Conservation (phyloP, 768 basidiomycete genomes). For the Suillus paluster region DNA sequence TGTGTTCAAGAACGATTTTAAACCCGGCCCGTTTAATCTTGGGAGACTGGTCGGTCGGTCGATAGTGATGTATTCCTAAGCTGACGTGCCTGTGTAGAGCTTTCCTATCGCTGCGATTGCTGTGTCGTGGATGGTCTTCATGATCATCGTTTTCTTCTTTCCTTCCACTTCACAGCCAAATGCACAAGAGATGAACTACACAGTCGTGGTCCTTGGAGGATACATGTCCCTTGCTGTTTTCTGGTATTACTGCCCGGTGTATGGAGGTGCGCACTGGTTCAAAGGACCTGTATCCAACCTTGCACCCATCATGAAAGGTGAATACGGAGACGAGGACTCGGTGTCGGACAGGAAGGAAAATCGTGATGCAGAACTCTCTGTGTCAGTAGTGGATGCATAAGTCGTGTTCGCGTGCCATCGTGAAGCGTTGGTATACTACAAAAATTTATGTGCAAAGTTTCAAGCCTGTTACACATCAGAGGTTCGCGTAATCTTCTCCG, state of each 20-base stretch:
- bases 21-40: slow-evolving; percentile 60
- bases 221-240: slow-evolving; percentile 25
- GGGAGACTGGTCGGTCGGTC: slow-evolving; percentile 30
- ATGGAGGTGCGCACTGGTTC: slow-evolving; percentile 34
- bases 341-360: background rate
- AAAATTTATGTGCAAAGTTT: background rate
- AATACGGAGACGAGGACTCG: background rate
- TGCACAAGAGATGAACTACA: slow-evolving; percentile 44
- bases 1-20: slow-evolving; percentile 49
- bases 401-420: background rate
- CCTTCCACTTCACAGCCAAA: slow-evolving; percentile 31
- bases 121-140: slow-evolving; percentile 41
- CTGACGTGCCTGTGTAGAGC: slow-evolving; percentile 19
- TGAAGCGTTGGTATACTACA: background rate
- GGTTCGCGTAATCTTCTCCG: slow-evolving; percentile 1
- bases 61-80: background rate
- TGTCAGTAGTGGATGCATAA: background rate
- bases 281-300: slow-evolving; percentile 28
- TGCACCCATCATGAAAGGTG: background rate
- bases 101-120: slow-evolving; percentile 36
- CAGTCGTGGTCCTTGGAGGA: slow-evolving; percentile 38
- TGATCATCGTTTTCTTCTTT: slow-evolving; percentile 37
- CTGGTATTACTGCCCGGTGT: slow-evolving; percentile 19
- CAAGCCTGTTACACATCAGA: background rate
- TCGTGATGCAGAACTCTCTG: background rate